Percentiles rank a stretch among this genome's conserved stretches.
phyloP scores from a whole-genome alignment of 768 basidiomycete genomes.

The Naganishia friedmannii region DNA sequence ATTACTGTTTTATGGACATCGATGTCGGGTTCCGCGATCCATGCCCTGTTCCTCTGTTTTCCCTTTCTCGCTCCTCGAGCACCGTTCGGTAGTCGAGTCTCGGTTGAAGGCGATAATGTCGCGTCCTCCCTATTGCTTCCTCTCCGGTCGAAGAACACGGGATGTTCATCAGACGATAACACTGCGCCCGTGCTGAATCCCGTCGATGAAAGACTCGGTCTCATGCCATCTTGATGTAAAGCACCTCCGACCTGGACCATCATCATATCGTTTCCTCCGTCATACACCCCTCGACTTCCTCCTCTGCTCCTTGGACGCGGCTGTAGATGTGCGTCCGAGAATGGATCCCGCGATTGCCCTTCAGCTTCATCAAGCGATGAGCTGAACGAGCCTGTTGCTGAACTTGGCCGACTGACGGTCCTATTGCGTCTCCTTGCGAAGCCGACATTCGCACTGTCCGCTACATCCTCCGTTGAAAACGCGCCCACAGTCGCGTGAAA shows the following conservation, averaged over 20 bases:
- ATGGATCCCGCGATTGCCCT: neutral
- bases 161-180: neutral
- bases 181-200: conserved; percentile 10
- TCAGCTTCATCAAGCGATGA: conserved; percentile 7
- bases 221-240: no score
- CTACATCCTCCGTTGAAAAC: conserved; percentile 12
- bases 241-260: neutral
- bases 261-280: neutral
- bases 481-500: conserved; percentile 5
- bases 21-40: conserved; percentile 4
- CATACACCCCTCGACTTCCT: conserved; percentile 1
- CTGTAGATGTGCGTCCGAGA: neutral
- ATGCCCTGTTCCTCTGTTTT: conserved; percentile 8
- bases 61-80: neutral
- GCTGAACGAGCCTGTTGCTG: conserved; percentile 2
- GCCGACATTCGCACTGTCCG: conserved; percentile 16
- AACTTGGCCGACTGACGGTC: neutral
- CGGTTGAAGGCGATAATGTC: neutral
- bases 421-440: neutral
- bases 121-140: neutral
- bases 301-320: neutral
- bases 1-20: neutral
- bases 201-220: conserved; percentile 11
- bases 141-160: neutral
- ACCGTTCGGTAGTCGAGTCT: neutral